Evolutionary conservation across 768 basidiomycete genomes (phyloP), one percentile per base, ranked within the genome.

Genomic region (Boletus insuetus): DNA sequence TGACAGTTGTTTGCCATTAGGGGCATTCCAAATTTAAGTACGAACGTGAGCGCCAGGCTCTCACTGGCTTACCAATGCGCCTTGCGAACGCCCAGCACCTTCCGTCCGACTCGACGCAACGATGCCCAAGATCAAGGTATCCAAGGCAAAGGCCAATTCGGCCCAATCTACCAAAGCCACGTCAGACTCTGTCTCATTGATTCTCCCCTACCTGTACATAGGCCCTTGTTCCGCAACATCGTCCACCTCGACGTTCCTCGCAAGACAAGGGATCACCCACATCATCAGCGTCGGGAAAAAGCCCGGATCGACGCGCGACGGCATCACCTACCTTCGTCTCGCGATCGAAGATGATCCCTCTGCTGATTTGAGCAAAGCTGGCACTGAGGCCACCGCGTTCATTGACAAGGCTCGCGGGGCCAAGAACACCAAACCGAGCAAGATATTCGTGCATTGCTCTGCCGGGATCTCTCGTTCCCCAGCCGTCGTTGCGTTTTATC

Each of bases 401-500:
- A 53, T 59, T 34, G 6, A 39, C 49, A 34, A 35, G 4, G 58
- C 44, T 12, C 44, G 52, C 4, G 16, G 39, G 3, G 22, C 24
- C 17, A 46, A 47, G 29, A 11, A 14, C 14, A 3, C 34, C 13
- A 38, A 20, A 26, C 13, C 45, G 1, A 26, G 12, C 41, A 60
- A 45, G 19, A 35, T 60, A n/a, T 44, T 60, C 16, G 42, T 60
- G 2, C 52, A 60, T 11, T 58, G 57, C 29, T 49, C 20, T 1
- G 58, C 58, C 13, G 58, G 52, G 32, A 61, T 56, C n/a, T 59
- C 58, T 24, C 58, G 48, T 5, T 55, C 58, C 1, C 58, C 58
- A 0, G 29, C 48, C 3, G 11, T 54, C 44, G 55, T 58, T 8
- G 29, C 45, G 5, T 58, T 46, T 17, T 58, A 58, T 39, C 24